These are phyloP conservation scores for Paramyrothecium sp. DNA, from an alignment of 2,329 filamentous ascomycete species.

Conservation along the genomic window DNA sequence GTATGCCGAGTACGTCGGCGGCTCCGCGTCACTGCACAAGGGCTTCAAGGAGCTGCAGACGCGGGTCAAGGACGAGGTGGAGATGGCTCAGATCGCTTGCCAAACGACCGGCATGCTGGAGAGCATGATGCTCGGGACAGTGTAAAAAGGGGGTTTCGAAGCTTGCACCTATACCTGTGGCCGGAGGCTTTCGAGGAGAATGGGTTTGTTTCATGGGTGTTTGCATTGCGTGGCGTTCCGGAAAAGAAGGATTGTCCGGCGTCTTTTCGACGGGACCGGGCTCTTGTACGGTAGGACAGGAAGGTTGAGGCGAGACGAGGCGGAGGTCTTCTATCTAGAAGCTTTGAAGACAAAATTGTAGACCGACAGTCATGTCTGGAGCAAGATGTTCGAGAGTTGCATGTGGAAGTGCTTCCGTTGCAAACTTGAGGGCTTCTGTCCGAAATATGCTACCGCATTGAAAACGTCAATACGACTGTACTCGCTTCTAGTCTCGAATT, in stretches of 20 bases:
- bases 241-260: background rate
- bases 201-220: background rate
- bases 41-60: constrained; percentile 68
- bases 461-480: too few species aligned
- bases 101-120: constrained; percentile 88
- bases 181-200: background rate
- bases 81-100: constrained; percentile 78
- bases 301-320: background rate
- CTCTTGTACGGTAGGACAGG: background rate
- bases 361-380: too few species aligned
- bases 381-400: too few species aligned
- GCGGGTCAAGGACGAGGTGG: constrained; percentile 73
- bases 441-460: too few species aligned
- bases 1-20: constrained; percentile 77
- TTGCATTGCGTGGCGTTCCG: background rate
- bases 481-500: too few species aligned
- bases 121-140: constrained; percentile 46
- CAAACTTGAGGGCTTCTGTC: too few species aligned
- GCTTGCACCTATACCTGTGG: background rate
- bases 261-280: background rate
- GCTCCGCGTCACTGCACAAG: constrained; percentile 69
- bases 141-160: background rate
- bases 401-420: too few species aligned
- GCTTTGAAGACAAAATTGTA: too few species aligned
- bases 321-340: too few species aligned